Base-by-base conservation (phyloP, 495 filamentous ascomycete genomes). In the Hypoxylon fragiforme region DNA sequence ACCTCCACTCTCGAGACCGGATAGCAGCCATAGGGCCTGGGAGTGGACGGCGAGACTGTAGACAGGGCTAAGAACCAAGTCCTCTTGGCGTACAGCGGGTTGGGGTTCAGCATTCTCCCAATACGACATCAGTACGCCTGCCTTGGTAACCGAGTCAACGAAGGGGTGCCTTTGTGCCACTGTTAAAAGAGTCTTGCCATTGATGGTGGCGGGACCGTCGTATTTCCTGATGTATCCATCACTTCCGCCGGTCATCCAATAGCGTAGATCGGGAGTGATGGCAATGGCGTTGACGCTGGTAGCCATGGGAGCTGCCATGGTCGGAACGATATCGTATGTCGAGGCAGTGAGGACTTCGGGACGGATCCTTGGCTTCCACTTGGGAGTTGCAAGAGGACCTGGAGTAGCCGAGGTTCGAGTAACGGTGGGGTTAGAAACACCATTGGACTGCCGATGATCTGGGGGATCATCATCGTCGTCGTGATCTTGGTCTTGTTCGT, bases 101-200 rank as follows among this genome's bases (percentile, higher is more conserved):
- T 66, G 60, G n/a, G 75, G 76, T 52, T 84, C 79, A 52, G 82
- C 81, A 57, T 96, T 97, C 66, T 95, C 95, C 94, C 95, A 99
- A 67, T 97, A 98, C 63, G 86, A 94, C 81, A 96, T 83, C 44
- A 97, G 71, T 12, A 95, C 84, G 1, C 92, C 94, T 9, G 91
- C 91, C 68, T 97, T 97, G 31, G 90, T 87, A 12, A 99, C 94
- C 56, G 89, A 95, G 65, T 99, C 94, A 26, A 99, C 94, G 60
- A 97, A 99, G 0, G 95, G 94, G 72, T 99, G 94, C 41, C 88
- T 76, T 73, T 99, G 94, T 32, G 94, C 94, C 6, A 99, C 94
- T 0, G 94, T 99, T 59, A 99, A 75, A 69, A 91, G 86, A 24
- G 89, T 82, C 69, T 96, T 96, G 56, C 90, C 91, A 68, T 99